Conservation (phyloP, 352 stramenopile species). For the Globisporangium middletonii region DNA sequence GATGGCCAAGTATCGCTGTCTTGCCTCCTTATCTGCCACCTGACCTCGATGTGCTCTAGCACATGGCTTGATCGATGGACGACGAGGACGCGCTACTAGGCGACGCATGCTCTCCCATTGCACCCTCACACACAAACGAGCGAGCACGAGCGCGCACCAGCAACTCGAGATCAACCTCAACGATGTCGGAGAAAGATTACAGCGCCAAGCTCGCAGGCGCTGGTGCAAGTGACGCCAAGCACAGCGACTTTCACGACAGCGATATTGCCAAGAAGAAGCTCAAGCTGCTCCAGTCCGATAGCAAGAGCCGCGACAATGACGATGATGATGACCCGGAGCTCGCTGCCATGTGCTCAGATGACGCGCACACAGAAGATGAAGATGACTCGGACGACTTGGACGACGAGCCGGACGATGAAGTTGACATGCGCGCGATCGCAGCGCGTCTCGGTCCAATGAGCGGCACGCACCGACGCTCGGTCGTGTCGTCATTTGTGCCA, state of each 20-base stretch:
- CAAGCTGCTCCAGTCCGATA: slow-evolving; percentile 17
- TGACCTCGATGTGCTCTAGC: no score
- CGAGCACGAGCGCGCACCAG: background rate
- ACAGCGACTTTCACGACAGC: slow-evolving; percentile 11
- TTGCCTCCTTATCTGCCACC: no score
- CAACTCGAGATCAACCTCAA: no score
- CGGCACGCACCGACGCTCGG: slow-evolving; percentile 36
- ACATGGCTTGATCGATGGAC: no score
- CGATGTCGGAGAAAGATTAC: slow-evolving; percentile 28
- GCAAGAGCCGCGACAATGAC: slow-evolving; percentile 1
- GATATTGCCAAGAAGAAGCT: slow-evolving; percentile 25
- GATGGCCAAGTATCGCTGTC: no score
- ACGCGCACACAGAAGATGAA: slow-evolving; percentile 14
- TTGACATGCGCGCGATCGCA: slow-evolving; percentile 37
- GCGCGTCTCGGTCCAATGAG: slow-evolving; percentile 31
- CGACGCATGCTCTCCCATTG: no score
- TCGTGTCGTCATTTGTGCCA: slow-evolving; percentile 51
- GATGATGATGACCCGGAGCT: slow-evolving; percentile 22
- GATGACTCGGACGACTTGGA: slow-evolving; percentile 18
- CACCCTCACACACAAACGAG: no score
- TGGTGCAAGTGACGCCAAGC: slow-evolving; percentile 21
- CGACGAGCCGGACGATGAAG: slow-evolving; percentile 21
- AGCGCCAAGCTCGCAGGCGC: slow-evolving; percentile 14
- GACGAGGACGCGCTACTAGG: no score
- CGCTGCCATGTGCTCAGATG: slow-evolving; percentile 9